Evolutionary conservation across 202 grass and related monocot genomes (phyloP).

Genomic region (Hordeum pubiflorum): DNA sequence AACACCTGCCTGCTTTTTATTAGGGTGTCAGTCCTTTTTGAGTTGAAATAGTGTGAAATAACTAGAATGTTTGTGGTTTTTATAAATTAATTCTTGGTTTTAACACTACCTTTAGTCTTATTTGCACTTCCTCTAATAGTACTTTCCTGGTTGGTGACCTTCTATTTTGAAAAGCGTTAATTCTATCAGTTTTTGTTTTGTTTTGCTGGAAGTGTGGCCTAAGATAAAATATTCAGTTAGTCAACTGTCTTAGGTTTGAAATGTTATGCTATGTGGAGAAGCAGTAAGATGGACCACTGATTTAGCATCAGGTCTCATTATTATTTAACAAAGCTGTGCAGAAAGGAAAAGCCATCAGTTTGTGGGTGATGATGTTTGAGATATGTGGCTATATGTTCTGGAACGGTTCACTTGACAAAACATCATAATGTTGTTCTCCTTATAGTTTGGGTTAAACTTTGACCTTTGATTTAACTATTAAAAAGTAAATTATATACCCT

Average conservation of each 20-base stretch:
- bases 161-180: background rate
- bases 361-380: background rate
- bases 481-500: too few species aligned
- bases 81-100: background rate
- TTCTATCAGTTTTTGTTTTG: background rate
- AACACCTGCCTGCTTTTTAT: background rate
- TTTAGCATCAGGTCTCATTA: background rate
- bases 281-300: background rate
- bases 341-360: background rate
- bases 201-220: background rate
- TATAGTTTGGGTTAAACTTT: too few species aligned
- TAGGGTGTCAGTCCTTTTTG: background rate
- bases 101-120: background rate
- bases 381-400: background rate
- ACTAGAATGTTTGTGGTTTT: background rate
- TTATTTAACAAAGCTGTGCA: background rate
- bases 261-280: background rate
- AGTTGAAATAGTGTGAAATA: background rate
- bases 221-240: background rate
- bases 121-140: background rate
- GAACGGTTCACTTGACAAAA: background rate
- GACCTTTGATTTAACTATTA: too few species aligned
- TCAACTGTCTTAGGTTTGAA: background rate
- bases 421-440: background rate
- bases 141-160: background rate